Conservation (phyloP, 768 basidiomycete species). For the Gyrodon lividus region DNA sequence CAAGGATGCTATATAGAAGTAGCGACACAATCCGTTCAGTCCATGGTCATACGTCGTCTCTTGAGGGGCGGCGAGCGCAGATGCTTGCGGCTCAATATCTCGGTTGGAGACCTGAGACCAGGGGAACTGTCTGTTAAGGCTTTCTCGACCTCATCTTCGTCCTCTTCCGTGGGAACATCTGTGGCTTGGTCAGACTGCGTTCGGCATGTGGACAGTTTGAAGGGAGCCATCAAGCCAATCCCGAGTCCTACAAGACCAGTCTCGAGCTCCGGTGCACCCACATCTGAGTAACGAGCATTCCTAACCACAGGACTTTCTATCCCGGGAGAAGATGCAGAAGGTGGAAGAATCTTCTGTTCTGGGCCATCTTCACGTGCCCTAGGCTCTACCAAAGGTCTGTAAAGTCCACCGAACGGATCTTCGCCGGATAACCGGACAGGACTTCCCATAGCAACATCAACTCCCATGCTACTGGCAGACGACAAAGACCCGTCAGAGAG, state of each 20-base stretch:
- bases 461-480: conserved; percentile 19
- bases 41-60: conserved; percentile 47
- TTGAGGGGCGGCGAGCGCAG: conserved; percentile 44
- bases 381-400: conserved; percentile 31
- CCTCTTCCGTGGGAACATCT: conserved; percentile 19
- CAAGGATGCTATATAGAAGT: conserved; percentile 24
- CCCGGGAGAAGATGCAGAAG: conserved; percentile 26
- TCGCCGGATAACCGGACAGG: conserved; percentile 31
- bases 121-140: conserved; percentile 24
- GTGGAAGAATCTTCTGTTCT: conserved; percentile 16
- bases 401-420: conserved; percentile 51
- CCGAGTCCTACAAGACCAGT: conserved; percentile 38
- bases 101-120: conserved; percentile 18
- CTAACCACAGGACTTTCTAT: conserved; percentile 53
- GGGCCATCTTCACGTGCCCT: conserved; percentile 6
- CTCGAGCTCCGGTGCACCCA: conserved; percentile 29
- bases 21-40: conserved; percentile 13
- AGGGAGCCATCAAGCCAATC: conserved; percentile 52
- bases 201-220: conserved; percentile 44
- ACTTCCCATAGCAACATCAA: conserved; percentile 12
- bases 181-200: conserved; percentile 17
- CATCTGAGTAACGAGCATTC: conserved; percentile 24
- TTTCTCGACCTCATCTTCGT: conserved; percentile 36
- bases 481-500: conserved; percentile 32
- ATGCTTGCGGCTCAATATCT: conserved; percentile 15